Percentiles rank a stretch among this genome's conserved stretches.
phyloP scores from a whole-genome alignment of 768 basidiomycete genomes.

The Suillus luteus region DNA sequence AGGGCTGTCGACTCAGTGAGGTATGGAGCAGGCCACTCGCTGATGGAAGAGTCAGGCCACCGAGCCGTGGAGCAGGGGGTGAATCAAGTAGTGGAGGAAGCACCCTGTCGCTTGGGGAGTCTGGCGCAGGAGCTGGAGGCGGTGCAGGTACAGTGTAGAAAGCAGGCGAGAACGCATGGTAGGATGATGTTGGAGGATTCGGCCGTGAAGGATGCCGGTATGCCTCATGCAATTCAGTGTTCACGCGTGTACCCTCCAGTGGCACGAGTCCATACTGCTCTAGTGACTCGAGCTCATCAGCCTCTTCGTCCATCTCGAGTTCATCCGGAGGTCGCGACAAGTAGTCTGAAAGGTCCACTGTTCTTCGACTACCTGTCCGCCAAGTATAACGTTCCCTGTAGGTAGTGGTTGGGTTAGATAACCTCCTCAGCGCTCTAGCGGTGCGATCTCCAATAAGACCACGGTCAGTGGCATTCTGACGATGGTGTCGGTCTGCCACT shows the following conservation, averaged over 20 bases:
- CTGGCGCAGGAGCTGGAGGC: conserved; percentile 28
- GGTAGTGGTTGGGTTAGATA: conserved; percentile 54
- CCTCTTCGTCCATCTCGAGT: conserved; percentile 64
- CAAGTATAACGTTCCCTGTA: conserved; percentile 50
- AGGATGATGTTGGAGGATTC: conserved; percentile 23
- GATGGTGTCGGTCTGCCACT: conserved; percentile 69
- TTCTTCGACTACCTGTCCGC: conserved; percentile 33
- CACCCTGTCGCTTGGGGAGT: conserved; percentile 25
- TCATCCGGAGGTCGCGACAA: conserved; percentile 54
- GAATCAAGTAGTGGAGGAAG: conserved; percentile 33
- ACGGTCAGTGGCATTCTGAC: conserved; percentile 53
- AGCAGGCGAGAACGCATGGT: conserved; percentile 23
- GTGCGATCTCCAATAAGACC: conserved; percentile 68
- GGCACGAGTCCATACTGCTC: conserved; percentile 26
- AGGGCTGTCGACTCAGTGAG: conserved; percentile 54
- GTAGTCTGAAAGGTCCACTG: conserved; percentile 51
- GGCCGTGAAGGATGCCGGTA: conserved; percentile 43
- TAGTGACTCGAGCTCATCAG: conserved; percentile 56
- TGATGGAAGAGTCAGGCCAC: conserved; percentile 24
- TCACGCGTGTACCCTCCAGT: conserved; percentile 56
- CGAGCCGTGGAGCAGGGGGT: conserved; percentile 24
- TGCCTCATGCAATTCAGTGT: conserved; percentile 67
- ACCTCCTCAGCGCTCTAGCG: conserved; percentile 57
- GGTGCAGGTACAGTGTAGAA: conserved; percentile 30
- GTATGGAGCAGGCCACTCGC: conserved; percentile 29